Evolutionary conservation across 2,329 filamentous ascomycete genomes (phyloP).

Genomic region (Cryoendolithus antarcticus): DNA sequence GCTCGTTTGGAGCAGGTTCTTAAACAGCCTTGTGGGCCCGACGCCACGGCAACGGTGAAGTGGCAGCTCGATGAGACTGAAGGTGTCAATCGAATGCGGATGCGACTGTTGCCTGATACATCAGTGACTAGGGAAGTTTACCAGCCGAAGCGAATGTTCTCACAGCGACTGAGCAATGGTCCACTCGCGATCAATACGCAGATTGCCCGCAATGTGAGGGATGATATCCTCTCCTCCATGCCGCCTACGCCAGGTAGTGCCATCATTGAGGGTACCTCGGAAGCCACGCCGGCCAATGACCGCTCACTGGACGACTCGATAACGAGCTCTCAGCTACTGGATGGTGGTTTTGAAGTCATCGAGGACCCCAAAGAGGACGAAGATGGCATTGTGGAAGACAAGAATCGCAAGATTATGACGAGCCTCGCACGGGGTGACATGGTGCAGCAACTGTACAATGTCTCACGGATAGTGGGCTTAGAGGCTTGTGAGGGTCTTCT

Average conservation of each 20-base stretch:
- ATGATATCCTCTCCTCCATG: conserved; percentile 13
- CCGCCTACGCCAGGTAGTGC: conserved; percentile 9
- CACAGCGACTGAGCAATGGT: conserved; percentile 35
- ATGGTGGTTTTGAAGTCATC: conserved; percentile 92
- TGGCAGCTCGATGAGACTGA: conserved; percentile 96
- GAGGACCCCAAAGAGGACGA: conserved; percentile 81
- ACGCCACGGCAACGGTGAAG: conserved; percentile 52
- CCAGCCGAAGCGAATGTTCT: conserved; percentile 69
- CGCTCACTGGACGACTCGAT: conserved; percentile 31
- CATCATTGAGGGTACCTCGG: conserved; percentile 4
- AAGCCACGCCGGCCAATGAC: conserved; percentile 9
- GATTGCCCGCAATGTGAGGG: conserved; percentile 16
- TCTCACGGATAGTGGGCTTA: conserved; percentile 84
- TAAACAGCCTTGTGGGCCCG: conserved; percentile 66
- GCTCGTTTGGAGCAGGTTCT: conserved; percentile 68
- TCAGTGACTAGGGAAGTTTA: conserved; percentile 58
- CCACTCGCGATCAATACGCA: conserved; percentile 19
- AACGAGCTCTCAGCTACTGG: conserved; percentile 36
- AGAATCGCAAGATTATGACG: conserved; percentile 95
- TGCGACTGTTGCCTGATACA: conserved; percentile 72
- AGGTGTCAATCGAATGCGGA: conserved; percentile 85
- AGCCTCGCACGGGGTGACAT: conserved; percentile 81
- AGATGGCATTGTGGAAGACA: conserved; percentile 77
- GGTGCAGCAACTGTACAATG: conserved; percentile 88
- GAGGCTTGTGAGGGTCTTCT: conserved; percentile 89